Evolutionary conservation across 805 yeast genomes (phyloP).

Genomic region (Barnettozyma pratensis): DNA sequence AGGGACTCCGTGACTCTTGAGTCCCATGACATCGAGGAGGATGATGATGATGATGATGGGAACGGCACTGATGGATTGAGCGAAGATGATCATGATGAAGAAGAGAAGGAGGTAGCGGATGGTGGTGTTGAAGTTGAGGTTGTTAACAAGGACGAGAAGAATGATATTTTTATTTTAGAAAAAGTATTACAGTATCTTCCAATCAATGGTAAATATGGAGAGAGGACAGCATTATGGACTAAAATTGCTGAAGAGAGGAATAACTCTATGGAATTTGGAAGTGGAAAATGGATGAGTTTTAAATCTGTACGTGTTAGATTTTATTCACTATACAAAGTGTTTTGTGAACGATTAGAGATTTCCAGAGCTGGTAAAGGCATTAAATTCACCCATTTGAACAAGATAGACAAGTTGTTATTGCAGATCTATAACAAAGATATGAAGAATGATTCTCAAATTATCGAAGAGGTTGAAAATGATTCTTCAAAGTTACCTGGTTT

Average conservation of each 20-base stretch:
- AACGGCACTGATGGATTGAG: neutral
- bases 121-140: too few relatives aligned
- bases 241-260: neutral
- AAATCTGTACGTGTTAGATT: slow-evolving; percentile 7
- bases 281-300: neutral
- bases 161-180: neutral
- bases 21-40: too few relatives aligned
- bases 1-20: too few relatives aligned
- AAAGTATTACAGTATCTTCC: slow-evolving; percentile 4
- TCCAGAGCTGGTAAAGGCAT: neutral
- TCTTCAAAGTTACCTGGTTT: too few relatives aligned
- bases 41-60: too few relatives aligned
- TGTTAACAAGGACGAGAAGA: neutral
- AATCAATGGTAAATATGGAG: slow-evolving; percentile 8
- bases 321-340: slow-evolving; percentile 3
- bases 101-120: neutral
- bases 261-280: neutral
- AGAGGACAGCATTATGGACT: slow-evolving; percentile 3
- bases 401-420: neutral
- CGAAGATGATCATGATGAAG: neutral
- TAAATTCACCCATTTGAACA: neutral
- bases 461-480: neutral
- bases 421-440: slow-evolving; percentile 1
- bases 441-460: neutral
- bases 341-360: neutral